Evolutionary conservation across 306 rosid species (phyloP).

Genomic region (Delonix regia): DNA sequence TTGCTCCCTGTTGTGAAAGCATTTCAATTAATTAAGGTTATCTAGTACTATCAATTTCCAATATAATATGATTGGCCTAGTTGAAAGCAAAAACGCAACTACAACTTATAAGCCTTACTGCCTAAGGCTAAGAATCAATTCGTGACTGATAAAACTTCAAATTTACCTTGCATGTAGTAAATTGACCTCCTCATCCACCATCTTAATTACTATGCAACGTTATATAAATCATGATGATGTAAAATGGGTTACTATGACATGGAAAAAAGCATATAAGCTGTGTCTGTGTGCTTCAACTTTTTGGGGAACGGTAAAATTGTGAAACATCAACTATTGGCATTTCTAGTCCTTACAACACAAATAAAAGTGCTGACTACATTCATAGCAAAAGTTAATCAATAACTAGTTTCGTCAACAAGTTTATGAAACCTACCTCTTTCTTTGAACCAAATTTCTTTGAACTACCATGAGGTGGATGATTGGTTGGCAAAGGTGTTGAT

Average conservation of each 20-base stretch:
- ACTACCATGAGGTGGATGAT: constrained; percentile 42
- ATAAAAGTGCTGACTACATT: not conserved
- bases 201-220: not conserved
- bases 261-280: not conserved
- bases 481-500: constrained; percentile 42
- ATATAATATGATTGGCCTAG: constrained; percentile 5
- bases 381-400: constrained; percentile 18
- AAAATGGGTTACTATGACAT: not conserved
- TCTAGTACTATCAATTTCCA: constrained; percentile 33
- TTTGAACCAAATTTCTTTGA: constrained; percentile 54
- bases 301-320: not conserved
- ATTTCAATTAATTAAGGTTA: constrained; percentile 41
- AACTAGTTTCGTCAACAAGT: constrained; percentile 9
- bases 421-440: constrained; percentile 69
- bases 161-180: constrained; percentile 14
- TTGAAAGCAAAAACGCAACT: constrained; percentile 1
- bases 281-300: not conserved
- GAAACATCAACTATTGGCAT: not conserved
- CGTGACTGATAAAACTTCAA: not conserved
- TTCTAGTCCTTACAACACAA: not conserved
- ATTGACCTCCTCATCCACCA: constrained; percentile 20
- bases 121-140: constrained; percentile 1
- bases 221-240: not conserved
- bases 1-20: constrained; percentile 61
- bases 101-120: not conserved